Evolutionary conservation across 2,329 filamentous ascomycete species (phyloP).

Genomic region (Chaetomiaceae sp.): DNA sequence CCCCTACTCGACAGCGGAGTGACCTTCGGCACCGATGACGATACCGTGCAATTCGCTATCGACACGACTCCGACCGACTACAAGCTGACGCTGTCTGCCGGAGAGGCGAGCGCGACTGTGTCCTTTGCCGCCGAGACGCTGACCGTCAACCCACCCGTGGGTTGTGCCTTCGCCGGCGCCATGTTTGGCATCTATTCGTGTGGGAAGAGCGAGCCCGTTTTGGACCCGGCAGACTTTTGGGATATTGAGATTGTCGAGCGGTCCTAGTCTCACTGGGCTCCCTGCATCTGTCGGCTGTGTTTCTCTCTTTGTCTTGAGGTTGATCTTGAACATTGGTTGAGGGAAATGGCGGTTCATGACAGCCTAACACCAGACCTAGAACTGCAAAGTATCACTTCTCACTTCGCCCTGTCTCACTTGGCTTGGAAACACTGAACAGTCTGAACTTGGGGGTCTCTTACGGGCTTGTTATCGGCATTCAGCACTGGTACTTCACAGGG

Average conservation of each 20-base stretch:
- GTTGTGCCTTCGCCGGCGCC: neutral
- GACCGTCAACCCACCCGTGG: neutral
- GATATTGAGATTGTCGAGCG: neutral
- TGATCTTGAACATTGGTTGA: no score
- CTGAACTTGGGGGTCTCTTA: no score
- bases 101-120: neutral
- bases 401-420: no score
- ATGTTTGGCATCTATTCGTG: neutral
- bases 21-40: neutral
- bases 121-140: neutral
- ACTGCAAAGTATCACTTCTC: no score
- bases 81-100: neutral
- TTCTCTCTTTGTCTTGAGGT: no score
- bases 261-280: no score
- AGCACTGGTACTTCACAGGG: no score
- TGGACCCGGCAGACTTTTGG: neutral
- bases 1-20: neutral
- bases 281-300: no score
- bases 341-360: no score
- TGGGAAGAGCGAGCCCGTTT: neutral
- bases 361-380: no score
- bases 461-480: no score
- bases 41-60: neutral
- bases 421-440: no score
- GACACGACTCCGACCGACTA: neutral